phyloP scores from a whole-genome alignment of 2,329 filamentous ascomycete genomes.

The Zymoseptoria tritici region DNA sequence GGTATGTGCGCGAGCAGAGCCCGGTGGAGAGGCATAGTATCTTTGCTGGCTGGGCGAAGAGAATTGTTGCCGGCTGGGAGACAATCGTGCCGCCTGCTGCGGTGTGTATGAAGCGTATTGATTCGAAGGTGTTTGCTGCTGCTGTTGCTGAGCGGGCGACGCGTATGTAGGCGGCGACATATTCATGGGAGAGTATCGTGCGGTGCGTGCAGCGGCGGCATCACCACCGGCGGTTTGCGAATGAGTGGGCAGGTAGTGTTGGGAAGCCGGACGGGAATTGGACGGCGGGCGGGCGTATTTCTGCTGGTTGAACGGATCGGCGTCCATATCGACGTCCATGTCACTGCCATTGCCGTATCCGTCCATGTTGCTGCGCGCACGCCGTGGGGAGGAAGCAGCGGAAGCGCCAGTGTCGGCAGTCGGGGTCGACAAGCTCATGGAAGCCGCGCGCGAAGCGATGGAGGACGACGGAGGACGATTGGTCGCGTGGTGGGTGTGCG shows the following conservation, averaged over 20 bases:
- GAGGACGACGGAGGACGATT: conserved; percentile 5
- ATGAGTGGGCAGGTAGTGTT: conserved; percentile 47
- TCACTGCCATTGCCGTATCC: conserved; percentile 33
- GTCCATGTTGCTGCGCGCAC: conserved; percentile 8
- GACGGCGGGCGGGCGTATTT: conserved; percentile 76
- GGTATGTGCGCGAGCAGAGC: conserved; percentile 40
- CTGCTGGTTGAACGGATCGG: conserved; percentile 77
- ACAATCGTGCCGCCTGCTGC: conserved; percentile 59
- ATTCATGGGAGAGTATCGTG: conserved; percentile 96
- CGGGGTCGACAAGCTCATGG: conserved; percentile 16
- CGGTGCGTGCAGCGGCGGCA: conserved; percentile 66
- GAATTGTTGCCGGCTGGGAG: conserved; percentile 63
- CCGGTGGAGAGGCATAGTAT: conserved; percentile 51
- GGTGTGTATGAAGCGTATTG: conserved; percentile 31
- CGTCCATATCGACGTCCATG: conserved; percentile 62
- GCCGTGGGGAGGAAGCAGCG: neutral
- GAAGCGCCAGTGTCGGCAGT: conserved; percentile 1
- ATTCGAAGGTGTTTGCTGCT: conserved; percentile 26
- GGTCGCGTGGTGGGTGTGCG: neutral
- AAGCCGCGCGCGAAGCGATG: conserved; percentile 16
- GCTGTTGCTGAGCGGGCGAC: conserved; percentile 47
- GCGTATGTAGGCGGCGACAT: conserved; percentile 67
- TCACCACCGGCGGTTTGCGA: conserved; percentile 53
- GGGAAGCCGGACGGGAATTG: conserved; percentile 56
- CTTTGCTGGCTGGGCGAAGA: conserved; percentile 48